A percentile compares a stretch with the other conserved stretches of the same genome.
Conservation (phyloP, 345 rosid species). For the Toxicodendron radicans region DNA sequence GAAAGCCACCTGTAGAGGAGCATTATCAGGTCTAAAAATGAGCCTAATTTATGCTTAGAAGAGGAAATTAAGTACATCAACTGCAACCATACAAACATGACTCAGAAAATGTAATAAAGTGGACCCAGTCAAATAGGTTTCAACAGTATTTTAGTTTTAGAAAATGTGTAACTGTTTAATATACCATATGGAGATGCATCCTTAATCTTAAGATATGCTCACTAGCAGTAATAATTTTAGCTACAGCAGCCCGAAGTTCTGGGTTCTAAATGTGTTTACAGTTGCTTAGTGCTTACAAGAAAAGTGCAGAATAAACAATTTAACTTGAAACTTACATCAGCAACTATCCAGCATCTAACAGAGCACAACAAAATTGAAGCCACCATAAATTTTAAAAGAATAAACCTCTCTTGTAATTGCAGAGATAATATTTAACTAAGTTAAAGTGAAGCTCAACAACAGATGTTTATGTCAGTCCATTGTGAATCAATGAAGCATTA, state of each 20-base stretch:
- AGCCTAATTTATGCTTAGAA: not conserved
- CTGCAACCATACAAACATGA: constrained; percentile 2
- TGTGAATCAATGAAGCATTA: not conserved
- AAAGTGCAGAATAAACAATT: not conserved
- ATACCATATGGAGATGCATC: not conserved
- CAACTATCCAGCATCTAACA: not conserved
- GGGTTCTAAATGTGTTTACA: not conserved
- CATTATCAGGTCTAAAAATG: constrained; percentile 3
- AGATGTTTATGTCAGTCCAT: not conserved
- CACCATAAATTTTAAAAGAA: not conserved
- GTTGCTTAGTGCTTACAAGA: no score
- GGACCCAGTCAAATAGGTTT: not conserved
- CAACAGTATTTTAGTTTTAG: not conserved
- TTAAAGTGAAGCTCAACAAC: not conserved
- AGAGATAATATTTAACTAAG: not conserved
- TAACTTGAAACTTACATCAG: not conserved
- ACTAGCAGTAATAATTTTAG: not conserved
- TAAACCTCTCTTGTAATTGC: not conserved
- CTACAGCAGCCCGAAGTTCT: not conserved
- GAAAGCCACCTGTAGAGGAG: constrained; percentile 66
- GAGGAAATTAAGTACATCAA: not conserved
- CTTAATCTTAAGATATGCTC: not conserved
- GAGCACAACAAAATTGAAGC: not conserved
- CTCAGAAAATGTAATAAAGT: not conserved
- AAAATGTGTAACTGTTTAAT: not conserved